Evolutionary conservation across 2,329 filamentous ascomycete species (phyloP).

Genomic region (Trichoderma afroharzianum): DNA sequence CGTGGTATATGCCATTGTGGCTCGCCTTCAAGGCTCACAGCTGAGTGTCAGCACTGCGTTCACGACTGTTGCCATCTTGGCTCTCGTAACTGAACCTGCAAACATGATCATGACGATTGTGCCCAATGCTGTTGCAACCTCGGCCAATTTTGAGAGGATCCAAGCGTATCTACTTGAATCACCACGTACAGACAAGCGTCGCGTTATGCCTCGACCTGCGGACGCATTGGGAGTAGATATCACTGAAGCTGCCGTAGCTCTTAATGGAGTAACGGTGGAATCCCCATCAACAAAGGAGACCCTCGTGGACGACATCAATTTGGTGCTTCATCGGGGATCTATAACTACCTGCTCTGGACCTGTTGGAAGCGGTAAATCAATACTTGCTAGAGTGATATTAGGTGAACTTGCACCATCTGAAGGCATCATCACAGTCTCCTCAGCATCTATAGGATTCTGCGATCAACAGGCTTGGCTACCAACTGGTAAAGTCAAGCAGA

Average conservation of each 20-base stretch:
- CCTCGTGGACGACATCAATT: constrained; percentile 19
- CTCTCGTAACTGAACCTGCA: constrained; percentile 39
- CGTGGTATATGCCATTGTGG: constrained; percentile 32
- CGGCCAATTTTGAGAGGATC: constrained; percentile 37
- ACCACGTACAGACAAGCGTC: not conserved
- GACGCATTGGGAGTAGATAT: not conserved
- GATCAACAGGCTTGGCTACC: constrained; percentile 24
- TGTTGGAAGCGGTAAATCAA: constrained; percentile 29
- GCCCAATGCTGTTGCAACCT: constrained; percentile 31
- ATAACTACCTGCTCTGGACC: constrained; percentile 27
- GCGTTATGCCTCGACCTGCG: not conserved
- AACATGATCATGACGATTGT: constrained; percentile 44
- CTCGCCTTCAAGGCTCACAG: constrained; percentile 18
- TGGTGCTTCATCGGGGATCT: constrained; percentile 24
- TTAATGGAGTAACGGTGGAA: not conserved
- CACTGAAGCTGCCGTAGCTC: not conserved
- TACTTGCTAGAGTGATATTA: constrained; percentile 23
- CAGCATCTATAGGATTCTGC: constrained; percentile 20
- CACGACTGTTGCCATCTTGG: constrained; percentile 37
- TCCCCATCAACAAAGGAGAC: not conserved
- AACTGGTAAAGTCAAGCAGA: constrained; percentile 20
- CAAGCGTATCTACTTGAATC: constrained; percentile 32
- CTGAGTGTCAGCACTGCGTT: constrained; percentile 39
- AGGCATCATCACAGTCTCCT: constrained; percentile 13
- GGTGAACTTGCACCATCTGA: constrained; percentile 15